Evolutionary conservation across 306 rosid species (phyloP).

Genomic region (Pterocarpus macrocarpus): DNA sequence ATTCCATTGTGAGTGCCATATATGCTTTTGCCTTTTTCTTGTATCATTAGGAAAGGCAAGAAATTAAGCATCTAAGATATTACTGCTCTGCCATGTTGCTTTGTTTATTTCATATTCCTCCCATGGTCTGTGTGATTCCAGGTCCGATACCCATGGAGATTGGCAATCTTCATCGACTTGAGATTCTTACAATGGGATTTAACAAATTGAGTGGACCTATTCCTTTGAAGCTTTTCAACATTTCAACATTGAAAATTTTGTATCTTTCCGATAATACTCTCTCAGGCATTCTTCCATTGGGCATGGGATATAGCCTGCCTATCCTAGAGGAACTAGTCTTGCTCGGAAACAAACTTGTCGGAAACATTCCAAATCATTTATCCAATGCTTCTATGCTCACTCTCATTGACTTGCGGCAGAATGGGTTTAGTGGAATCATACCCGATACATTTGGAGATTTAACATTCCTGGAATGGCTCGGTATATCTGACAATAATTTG

Average conservation of each 20-base stretch:
- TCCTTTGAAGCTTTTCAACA: conserved; percentile 45
- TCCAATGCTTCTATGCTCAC: conserved; percentile 42
- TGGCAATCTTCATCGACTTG: conserved; percentile 20
- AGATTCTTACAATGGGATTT: neutral
- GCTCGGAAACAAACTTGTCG: conserved; percentile 25
- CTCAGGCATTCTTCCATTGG: conserved; percentile 38
- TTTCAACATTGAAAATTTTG: conserved; percentile 28
- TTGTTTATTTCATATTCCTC: neutral
- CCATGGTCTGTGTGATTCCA: neutral
- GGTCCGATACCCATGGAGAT: conserved; percentile 42
- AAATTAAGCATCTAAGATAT: too few species aligned
- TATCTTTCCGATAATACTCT: neutral
- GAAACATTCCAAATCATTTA: conserved; percentile 38
- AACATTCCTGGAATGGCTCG: neutral
- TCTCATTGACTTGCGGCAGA: neutral
- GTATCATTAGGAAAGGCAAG: too few species aligned
- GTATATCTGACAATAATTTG: neutral
- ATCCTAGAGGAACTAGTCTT: conserved; percentile 1
- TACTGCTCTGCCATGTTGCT: neutral
- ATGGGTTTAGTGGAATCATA: conserved; percentile 28
- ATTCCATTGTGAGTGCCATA: too few species aligned
- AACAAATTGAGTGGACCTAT: conserved; percentile 32
- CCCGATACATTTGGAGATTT: conserved; percentile 31
- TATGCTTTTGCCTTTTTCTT: too few species aligned
- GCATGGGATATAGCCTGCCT: conserved; percentile 24